Evolutionary conservation across 495 filamentous ascomycete species (phyloP).

Genomic region (Xylaria venustula): DNA sequence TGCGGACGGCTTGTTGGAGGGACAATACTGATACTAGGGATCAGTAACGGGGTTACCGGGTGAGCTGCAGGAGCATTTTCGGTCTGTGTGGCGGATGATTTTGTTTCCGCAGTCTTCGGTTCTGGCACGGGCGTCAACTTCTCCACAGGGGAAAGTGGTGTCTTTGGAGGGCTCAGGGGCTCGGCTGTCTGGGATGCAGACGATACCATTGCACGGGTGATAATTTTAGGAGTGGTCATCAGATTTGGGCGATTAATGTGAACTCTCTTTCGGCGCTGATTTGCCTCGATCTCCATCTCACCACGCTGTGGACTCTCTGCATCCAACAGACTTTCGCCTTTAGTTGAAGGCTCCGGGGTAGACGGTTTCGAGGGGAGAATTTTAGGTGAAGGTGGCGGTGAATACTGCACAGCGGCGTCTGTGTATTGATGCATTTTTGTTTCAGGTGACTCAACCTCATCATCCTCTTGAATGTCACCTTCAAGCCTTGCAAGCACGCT

Average conservation of each 20-base stretch:
- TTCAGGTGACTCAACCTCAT: constrained; percentile 31
- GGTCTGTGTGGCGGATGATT: constrained; percentile 68
- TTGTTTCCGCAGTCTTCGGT: constrained; percentile 34
- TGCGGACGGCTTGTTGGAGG: constrained; percentile 54
- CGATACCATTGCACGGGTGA: constrained; percentile 60
- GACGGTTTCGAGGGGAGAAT: constrained; percentile 40
- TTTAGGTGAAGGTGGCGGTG: constrained; percentile 74
- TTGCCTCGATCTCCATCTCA: constrained; percentile 65
- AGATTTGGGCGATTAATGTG: constrained; percentile 41
- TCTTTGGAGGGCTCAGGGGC: constrained; percentile 66
- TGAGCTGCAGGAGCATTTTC: constrained; percentile 39
- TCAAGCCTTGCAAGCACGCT: constrained; percentile 50
- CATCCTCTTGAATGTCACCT: constrained; percentile 50
- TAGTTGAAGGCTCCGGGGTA: constrained; percentile 37
- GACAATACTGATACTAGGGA: constrained; percentile 62
- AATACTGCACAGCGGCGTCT: constrained; percentile 77
- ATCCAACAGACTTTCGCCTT: constrained; percentile 34
- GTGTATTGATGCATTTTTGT: constrained; percentile 48
- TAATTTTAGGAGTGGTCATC: constrained; percentile 34
- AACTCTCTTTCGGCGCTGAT: constrained; percentile 67
- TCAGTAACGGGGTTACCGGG: constrained; percentile 37
- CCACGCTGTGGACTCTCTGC: constrained; percentile 41
- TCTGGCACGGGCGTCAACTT: constrained; percentile 20
- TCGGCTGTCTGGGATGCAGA: constrained; percentile 70
- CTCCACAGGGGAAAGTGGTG: constrained; percentile 54